phyloP scores from a whole-genome alignment of 148 eudicot genomes.

The Arctostaphylos glauca region DNA sequence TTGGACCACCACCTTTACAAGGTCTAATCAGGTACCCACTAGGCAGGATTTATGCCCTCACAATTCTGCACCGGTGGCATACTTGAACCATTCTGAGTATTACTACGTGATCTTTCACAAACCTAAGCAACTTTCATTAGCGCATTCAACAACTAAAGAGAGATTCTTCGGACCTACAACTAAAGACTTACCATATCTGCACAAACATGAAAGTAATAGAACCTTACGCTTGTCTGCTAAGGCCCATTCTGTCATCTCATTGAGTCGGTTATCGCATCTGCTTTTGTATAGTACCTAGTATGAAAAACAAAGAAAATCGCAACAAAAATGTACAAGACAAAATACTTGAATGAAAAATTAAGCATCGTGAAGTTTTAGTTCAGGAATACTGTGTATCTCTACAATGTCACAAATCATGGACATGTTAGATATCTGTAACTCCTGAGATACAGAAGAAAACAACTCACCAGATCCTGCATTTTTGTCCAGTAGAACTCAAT shows the following conservation, averaged over 20 bases:
- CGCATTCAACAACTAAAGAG: slow-evolving; percentile 1
- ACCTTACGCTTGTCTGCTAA: slow-evolving; percentile 94
- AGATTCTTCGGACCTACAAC: neutral
- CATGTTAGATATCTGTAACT: neutral
- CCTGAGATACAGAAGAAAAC: slow-evolving; percentile 16
- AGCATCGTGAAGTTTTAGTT: neutral
- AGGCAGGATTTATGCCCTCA: slow-evolving; percentile 73
- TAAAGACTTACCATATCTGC: neutral
- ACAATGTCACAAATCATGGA: neutral
- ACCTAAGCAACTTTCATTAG: slow-evolving; percentile 38
- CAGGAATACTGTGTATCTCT: neutral
- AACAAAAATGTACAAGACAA: slow-evolving; percentile 1
- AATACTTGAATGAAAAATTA: slow-evolving; percentile 1
- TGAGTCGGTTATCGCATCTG: slow-evolving; percentile 91
- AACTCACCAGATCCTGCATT: slow-evolving; percentile 98
- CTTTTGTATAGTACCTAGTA: slow-evolving; percentile 88
- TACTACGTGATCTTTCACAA: slow-evolving; percentile 90
- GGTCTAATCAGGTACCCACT: slow-evolving; percentile 80
- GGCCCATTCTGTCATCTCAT: slow-evolving; percentile 97
- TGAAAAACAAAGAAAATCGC: slow-evolving; percentile 6
- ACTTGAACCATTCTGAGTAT: slow-evolving; percentile 82
- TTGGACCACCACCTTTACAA: slow-evolving; percentile 83
- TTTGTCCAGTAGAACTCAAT: slow-evolving; percentile 81
- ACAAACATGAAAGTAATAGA: neutral
- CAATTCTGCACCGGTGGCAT: slow-evolving; percentile 74